phyloP scores from a whole-genome alignment of 257 asterid species.

The Linderniella brevidens region DNA sequence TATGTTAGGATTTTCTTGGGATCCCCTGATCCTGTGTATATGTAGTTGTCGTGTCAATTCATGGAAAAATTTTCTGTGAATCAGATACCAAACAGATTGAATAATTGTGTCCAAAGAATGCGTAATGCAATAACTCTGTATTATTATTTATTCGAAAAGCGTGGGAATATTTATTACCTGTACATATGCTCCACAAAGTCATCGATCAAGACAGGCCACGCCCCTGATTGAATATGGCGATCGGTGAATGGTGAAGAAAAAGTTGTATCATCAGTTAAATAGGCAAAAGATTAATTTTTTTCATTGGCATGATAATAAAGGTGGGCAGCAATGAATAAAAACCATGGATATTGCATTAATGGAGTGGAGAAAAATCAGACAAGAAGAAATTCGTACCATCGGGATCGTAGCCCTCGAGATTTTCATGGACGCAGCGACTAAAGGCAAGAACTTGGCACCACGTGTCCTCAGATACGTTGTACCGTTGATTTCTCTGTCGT shows the following conservation, averaged over 20 bases:
- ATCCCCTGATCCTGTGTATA: too few species aligned
- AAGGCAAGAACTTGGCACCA: slow-evolving; percentile 92
- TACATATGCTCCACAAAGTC: slow-evolving; percentile 94
- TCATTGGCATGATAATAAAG: neutral
- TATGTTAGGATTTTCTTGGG: too few species aligned
- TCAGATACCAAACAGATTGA: too few species aligned
- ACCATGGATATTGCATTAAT: neutral
- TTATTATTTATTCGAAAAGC: neutral
- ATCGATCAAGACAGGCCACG: slow-evolving; percentile 94
- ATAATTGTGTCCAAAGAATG: neutral
- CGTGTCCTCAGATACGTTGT: slow-evolving; percentile 90
- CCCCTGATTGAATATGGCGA: slow-evolving; percentile 39
- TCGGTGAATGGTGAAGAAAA: neutral
- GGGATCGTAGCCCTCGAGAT: slow-evolving; percentile 91
- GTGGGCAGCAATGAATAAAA: too few species aligned
- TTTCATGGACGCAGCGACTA: slow-evolving; percentile 85
- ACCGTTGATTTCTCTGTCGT: slow-evolving; percentile 61
- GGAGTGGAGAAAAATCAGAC: neutral
- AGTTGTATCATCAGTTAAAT: neutral
- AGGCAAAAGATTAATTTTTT: neutral
- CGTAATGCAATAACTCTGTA: neutral
- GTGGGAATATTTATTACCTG: slow-evolving; percentile 27
- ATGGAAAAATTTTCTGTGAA: too few species aligned
- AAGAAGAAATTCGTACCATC: slow-evolving; percentile 40
- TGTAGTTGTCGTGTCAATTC: too few species aligned